Evolutionary conservation across 768 basidiomycete species (phyloP).

Genomic region (Lyophyllum atratum): DNA sequence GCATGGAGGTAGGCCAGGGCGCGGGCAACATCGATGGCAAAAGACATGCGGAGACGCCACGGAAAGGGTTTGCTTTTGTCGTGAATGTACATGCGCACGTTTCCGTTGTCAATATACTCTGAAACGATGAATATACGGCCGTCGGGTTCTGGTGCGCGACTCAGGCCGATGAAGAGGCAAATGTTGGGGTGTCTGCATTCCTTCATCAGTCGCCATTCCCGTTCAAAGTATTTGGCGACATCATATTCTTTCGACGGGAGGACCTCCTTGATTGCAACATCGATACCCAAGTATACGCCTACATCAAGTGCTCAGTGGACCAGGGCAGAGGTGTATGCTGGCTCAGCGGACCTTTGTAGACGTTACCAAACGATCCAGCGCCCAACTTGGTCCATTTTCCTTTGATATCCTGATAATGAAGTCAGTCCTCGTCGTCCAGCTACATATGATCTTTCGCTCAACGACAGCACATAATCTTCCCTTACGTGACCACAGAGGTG

Average conservation of each 20-base stretch:
- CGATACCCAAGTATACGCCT: slow-evolving; percentile 93
- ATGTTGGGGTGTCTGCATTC: slow-evolving; percentile 92
- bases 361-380: slow-evolving; percentile 91
- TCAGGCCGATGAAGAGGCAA: slow-evolving; percentile 90
- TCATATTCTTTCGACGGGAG: slow-evolving; percentile 90
- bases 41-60: slow-evolving; percentile 92
- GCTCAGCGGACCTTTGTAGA: slow-evolving; percentile 69
- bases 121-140: slow-evolving; percentile 93
- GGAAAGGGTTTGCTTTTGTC: slow-evolving; percentile 83
- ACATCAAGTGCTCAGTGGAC: slow-evolving; percentile 1
- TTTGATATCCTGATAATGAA: slow-evolving; percentile 67
- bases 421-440: background rate
- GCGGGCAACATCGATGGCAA: slow-evolving; percentile 92
- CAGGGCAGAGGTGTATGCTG: background rate
- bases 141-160: slow-evolving; percentile 74
- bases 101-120: slow-evolving; percentile 92
- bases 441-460: background rate
- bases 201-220: slow-evolving; percentile 99
- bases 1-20: slow-evolving; percentile 98
- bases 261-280: slow-evolving; percentile 96
- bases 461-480: background rate
- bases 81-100: slow-evolving; percentile 88
- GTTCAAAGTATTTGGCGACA: slow-evolving; percentile 95
- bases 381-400: slow-evolving; percentile 89
- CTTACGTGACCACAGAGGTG: background rate